A percentile compares a stretch with the other conserved stretches of the same genome.
Conservation (phyloP, 306 rosid genomes). For the Lotus japonicus region DNA sequence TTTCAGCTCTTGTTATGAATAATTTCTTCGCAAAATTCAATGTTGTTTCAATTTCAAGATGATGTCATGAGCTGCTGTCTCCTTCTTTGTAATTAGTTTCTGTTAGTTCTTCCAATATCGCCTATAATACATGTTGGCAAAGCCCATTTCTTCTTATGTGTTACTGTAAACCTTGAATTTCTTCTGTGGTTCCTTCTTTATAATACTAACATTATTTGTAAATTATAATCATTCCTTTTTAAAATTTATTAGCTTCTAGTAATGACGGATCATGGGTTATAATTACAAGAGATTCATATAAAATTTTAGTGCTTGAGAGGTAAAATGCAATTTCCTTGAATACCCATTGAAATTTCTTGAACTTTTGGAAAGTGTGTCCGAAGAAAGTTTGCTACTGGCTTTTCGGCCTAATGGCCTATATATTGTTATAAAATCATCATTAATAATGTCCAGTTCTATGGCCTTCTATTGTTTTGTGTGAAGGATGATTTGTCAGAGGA, state of each 20-base stretch:
- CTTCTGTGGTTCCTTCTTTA: not conserved
- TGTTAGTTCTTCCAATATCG: not conserved
- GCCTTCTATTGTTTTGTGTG: slow-evolving; percentile 6
- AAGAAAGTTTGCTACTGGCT: not conserved
- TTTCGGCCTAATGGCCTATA: not conserved
- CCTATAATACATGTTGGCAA: not conserved
- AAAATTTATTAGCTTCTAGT: not conserved
- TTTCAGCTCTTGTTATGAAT: too few relatives aligned
- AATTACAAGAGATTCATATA: not conserved
- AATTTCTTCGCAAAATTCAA: too few relatives aligned
- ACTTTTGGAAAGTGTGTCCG: not conserved
- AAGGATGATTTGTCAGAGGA: slow-evolving; percentile 23
- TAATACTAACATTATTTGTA: not conserved
- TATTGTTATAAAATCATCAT: not conserved
- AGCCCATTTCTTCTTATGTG: not conserved
- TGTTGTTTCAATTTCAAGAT: too few relatives aligned
- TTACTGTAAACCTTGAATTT: not conserved
- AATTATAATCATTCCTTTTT: not conserved
- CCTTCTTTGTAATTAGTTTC: not conserved
- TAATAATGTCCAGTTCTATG: slow-evolving; percentile 1
- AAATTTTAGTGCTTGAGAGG: not conserved
- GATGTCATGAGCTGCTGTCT: not conserved
- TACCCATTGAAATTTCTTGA: not conserved
- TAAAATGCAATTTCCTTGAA: not conserved
- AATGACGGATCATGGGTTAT: not conserved